Conservation (phyloP, 2,329 filamentous ascomycete genomes). For the Mollisia scopiformis region DNA sequence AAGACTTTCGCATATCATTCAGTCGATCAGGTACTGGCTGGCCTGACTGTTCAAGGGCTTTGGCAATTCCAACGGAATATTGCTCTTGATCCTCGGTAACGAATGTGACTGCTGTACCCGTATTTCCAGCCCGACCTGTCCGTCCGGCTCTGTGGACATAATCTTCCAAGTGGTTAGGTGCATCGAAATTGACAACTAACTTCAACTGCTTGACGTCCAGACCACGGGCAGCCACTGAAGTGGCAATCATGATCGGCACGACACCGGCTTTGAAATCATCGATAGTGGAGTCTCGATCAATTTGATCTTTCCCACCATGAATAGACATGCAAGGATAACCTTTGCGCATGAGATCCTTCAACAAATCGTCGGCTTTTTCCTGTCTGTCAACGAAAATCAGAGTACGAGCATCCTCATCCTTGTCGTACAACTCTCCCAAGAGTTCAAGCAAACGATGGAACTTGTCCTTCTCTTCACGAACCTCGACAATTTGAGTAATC, state of each 20-base stretch:
- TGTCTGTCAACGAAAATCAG: conserved; percentile 93
- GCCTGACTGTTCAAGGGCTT: conserved; percentile 82
- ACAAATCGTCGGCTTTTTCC: conserved; percentile 81
- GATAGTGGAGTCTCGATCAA: conserved; percentile 90
- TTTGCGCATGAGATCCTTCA: conserved; percentile 79
- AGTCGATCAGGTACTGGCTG: conserved; percentile 77
- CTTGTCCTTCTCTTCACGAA: conserved; percentile 80
- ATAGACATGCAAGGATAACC: conserved; percentile 93
- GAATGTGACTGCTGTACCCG: conserved; percentile 92
- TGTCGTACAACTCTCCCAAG: conserved; percentile 82
- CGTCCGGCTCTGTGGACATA: conserved; percentile 95
- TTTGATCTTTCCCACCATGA: conserved; percentile 91
- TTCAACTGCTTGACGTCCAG: conserved; percentile 96
- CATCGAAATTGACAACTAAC: conserved; percentile 94
- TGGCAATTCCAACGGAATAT: conserved; percentile 86
- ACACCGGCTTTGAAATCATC: conserved; percentile 91
- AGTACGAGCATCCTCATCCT: conserved; percentile 86
- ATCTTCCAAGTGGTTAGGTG: conserved; percentile 92
- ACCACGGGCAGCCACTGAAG: conserved; percentile 91
- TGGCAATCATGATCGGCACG: conserved; percentile 88
- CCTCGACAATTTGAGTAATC: conserved; percentile 92
- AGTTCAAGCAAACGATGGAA: conserved; percentile 84
- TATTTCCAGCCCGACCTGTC: conserved; percentile 93
- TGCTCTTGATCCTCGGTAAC: conserved; percentile 90
- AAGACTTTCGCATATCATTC: conserved; percentile 68